Evolutionary conservation across 257 asterid species (phyloP), one percentile per base, ranked within the genome.

Genomic region (Ocimum tenuiflorum): DNA sequence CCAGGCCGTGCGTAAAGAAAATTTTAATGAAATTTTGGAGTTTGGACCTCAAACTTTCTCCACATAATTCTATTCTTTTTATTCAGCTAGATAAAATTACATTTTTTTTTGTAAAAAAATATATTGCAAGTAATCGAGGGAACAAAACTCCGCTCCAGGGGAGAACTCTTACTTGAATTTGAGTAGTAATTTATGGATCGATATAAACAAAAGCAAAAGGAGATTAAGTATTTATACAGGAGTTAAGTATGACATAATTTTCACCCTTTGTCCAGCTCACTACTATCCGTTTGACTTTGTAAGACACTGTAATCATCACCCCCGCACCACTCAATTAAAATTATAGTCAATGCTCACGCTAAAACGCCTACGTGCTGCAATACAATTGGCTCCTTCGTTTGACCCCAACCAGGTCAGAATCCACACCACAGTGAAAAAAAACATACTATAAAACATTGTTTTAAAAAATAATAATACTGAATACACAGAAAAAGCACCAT

Each of bases 281-380:
- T 71, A 77, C 76, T 60, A 9, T 9, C 70, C 83, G 70, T 82
- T 88, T 89, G 95, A 84, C 92, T 86, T 86, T 82, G 3, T 72
- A 54, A 5, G 45, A 0, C 42, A 9, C 24, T 0, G 24, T 43
- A 42, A 43, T 42, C 60, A 69, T 74, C 65, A 58, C 73, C 79
- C 50, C 60, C 72, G 83, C 78, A 61, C 73, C 50, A 35, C 61
- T 18, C 47, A 35, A 68, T 5, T 2, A n/a, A 6, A 63, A 73
- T 53, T 10, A 0, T 33, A 56, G 90, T 84, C 91, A 80, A 83
- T 81, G 79, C 70, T 0, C 17, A 18, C 52, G 42, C 60, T 31
- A n/a, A 18, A 60, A 22, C 15, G 46, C 11, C 15, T 35, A 74
- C 83, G 82, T 78, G 89, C 57, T 15, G 0, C 2, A 7, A 12